Base-by-base conservation (phyloP, 1,284 basidiomycete species). In the Malassezia cuniculi region DNA sequence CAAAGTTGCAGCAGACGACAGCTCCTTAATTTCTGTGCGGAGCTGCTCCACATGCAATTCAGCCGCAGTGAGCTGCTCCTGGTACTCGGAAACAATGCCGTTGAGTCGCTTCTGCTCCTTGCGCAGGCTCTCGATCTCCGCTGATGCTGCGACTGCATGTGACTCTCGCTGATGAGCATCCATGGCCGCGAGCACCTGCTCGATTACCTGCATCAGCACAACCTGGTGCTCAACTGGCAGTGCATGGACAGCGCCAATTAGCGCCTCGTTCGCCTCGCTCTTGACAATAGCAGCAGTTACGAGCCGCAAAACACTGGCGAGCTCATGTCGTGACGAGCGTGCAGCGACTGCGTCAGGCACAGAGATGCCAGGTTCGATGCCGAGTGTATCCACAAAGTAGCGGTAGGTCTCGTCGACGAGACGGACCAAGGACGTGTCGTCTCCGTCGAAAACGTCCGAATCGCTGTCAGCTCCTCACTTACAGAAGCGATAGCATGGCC, bases 231-330 rank as follows among this genome's bases (percentile, higher is more conserved):
- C 73, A 66, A 85, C 78, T 39, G 75, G 77, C 50, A 89, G 69
- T 3, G 74, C 73, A 62, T 87, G 85, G 33, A 90, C 87, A 61
- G 78, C 81, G 55, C 78, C 78, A 45, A 87, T 84, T 51, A 85
- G 81, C 38, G 78, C 76, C 66, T 80, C 76, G 56, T 85, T 85
- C 68, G 76, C 51, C 9, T 58, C 60, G 41, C 49, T 84, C 61
- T 93, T 83, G 2, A 93, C 87, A 0, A 86, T 83, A 52, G 94
- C 85, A 4, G 83, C 85, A 33, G 95, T 82, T 2, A 85, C 83
- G 26, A 94, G 73, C 44, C 82, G 76, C 57, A 82, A 84, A 68
- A 89, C 74, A 16, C 77, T 72, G 38, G 83, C 73, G 0, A 79
- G 78, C 26, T 82, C 79, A n/a, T 67, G 52, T 5, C 77, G 55